Evolutionary conservation across 257 asterid genomes (phyloP).

Genomic region (Solanum gandarillasii): DNA sequence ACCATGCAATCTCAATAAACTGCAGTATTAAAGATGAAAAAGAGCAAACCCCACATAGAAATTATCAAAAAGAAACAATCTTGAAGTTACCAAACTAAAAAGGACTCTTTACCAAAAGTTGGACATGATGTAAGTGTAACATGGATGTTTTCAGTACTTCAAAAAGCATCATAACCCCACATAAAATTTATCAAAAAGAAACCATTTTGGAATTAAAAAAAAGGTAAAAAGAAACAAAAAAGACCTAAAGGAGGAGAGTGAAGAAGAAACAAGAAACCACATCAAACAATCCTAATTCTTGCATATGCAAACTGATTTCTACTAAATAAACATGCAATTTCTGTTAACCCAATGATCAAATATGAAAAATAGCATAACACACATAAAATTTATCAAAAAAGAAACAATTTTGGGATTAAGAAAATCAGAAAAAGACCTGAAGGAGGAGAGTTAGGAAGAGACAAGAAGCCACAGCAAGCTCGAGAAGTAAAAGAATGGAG

Average conservation of each 20-base stretch:
- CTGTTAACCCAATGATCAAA: neutral
- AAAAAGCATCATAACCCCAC: neutral
- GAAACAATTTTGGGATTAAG: neutral
- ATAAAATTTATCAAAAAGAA: neutral
- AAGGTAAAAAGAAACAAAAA: neutral
- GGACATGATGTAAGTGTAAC: neutral
- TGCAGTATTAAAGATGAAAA: neutral
- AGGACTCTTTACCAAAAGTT: neutral
- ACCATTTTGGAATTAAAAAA: neutral
- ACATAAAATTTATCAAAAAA: neutral
- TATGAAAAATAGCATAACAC: neutral
- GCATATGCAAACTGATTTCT: neutral
- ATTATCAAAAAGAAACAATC: neutral
- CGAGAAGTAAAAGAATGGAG: slow-evolving; percentile 67
- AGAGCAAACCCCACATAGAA: neutral
- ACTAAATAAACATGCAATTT: neutral
- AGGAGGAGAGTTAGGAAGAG: slow-evolving; percentile 61
- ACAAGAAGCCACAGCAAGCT: slow-evolving; percentile 59
- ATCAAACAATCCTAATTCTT: slow-evolving; percentile 17
- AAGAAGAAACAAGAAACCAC: slow-evolving; percentile 65
- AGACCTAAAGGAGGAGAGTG: slow-evolving; percentile 49
- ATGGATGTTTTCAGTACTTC: neutral
- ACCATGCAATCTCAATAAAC: neutral
- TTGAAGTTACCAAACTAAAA: neutral
- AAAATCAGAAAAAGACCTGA: slow-evolving; percentile 25